Conservation (phyloP, 2,329 filamentous ascomycete species). For the Microcyclospora tardicrescens region DNA sequence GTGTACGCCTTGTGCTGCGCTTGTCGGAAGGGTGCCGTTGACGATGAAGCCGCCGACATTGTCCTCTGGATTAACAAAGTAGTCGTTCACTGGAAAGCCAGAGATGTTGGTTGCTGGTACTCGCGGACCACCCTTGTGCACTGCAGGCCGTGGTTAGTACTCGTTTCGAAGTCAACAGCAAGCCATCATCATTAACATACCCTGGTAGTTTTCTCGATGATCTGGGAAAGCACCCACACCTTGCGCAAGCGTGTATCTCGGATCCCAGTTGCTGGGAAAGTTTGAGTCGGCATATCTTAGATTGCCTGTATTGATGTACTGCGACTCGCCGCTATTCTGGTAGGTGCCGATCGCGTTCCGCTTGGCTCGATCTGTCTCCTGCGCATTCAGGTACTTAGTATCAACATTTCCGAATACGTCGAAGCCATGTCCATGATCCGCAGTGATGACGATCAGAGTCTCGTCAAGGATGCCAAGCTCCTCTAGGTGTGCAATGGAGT, state of each 20-base stretch:
- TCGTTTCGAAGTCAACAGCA: too few relatives aligned
- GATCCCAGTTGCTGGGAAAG: slow-evolving; percentile 76
- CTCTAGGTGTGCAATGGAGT: slow-evolving; percentile 58
- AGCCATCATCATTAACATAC: background rate
- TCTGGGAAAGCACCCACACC: slow-evolving; percentile 63
- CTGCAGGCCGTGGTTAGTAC: background rate
- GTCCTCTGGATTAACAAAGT: slow-evolving; percentile 57
- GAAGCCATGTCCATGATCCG: slow-evolving; percentile 84
- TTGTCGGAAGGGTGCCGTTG: slow-evolving; percentile 59
- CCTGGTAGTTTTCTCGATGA: slow-evolving; percentile 60
- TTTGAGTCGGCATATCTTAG: slow-evolving; percentile 56
- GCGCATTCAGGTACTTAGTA: slow-evolving; percentile 58
- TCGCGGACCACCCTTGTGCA: slow-evolving; percentile 46
- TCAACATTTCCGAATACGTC: slow-evolving; percentile 75
- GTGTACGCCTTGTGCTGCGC: slow-evolving; percentile 57
- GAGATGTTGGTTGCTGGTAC: slow-evolving; percentile 44
- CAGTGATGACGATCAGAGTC: slow-evolving; percentile 67
- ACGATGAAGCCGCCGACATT: slow-evolving; percentile 53
- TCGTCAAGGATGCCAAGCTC: slow-evolving; percentile 55
- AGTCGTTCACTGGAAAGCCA: slow-evolving; percentile 36
- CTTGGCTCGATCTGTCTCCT: slow-evolving; percentile 56
- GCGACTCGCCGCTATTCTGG: slow-evolving; percentile 57
- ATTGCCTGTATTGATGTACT: slow-evolving; percentile 54
- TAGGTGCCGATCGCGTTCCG: slow-evolving; percentile 64
- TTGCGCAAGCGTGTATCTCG: slow-evolving; percentile 65